Evolutionary conservation across 306 rosid species (phyloP).

Genomic region (Fragaria vesca): DNA sequence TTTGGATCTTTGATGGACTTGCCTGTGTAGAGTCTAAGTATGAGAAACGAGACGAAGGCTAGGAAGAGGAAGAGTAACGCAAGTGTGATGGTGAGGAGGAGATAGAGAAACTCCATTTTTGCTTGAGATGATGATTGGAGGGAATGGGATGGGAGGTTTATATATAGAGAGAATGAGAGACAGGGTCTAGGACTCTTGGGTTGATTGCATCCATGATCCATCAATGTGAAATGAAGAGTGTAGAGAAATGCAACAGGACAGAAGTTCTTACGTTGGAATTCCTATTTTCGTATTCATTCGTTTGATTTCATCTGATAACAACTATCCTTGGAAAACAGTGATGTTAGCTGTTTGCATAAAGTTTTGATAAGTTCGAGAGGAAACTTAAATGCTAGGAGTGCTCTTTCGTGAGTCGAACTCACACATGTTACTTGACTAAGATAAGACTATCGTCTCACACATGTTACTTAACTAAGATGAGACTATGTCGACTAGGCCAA

Average conservation of each 20-base stretch:
- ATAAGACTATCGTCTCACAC: no score
- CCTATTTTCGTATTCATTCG: not conserved
- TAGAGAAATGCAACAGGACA: not conserved
- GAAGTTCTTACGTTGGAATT: not conserved
- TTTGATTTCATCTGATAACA: not conserved
- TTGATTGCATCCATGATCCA: not conserved
- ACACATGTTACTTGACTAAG: no score
- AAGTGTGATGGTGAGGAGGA: conserved; percentile 32
- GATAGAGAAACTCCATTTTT: conserved; percentile 35
- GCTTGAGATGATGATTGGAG: not conserved
- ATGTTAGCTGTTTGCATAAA: not conserved
- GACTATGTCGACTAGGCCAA: no score
- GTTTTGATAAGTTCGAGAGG: not conserved
- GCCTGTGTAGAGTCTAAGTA: conserved; percentile 30
- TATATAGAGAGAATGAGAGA: not conserved
- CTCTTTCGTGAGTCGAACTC: no score
- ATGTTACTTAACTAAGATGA: no score
- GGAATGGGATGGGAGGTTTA: not conserved
- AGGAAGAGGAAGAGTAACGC: conserved; percentile 23
- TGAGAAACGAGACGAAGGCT: conserved; percentile 26
- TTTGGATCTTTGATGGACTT: conserved; percentile 49
- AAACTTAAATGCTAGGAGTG: no score
- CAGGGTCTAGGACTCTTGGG: not conserved
- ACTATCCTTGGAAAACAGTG: not conserved
- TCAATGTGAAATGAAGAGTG: not conserved